phyloP scores from a whole-genome alignment of 208 protist genomes.

The Wallacemonas sp. region DNA sequence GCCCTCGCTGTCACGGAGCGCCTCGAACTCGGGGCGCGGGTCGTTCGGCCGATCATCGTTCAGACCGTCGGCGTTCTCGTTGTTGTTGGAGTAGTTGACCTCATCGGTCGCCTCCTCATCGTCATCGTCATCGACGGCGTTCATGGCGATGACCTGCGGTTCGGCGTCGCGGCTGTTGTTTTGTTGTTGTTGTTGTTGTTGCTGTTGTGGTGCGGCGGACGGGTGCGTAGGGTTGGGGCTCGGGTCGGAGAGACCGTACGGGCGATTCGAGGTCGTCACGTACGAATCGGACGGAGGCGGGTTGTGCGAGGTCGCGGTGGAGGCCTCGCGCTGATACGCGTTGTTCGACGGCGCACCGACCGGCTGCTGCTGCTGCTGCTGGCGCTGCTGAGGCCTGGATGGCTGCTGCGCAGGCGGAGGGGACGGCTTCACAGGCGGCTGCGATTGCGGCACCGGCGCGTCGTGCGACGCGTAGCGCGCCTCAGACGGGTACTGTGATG shows the following conservation, averaged over 20 bases:
- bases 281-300: constrained; percentile 10
- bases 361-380: background rate
- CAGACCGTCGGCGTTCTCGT: constrained; percentile 7
- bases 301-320: constrained; percentile 10
- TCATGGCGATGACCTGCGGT: no score
- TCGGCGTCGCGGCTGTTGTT: no score
- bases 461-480: background rate
- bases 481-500: background rate
- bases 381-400: background rate
- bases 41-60: constrained; percentile 13
- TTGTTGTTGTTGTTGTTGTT: no score
- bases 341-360: background rate
- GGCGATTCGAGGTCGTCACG: constrained; percentile 11
- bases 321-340: constrained; percentile 4
- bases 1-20: background rate
- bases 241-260: background rate
- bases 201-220: no score
- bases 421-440: background rate
- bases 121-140: background rate
- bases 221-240: no score
- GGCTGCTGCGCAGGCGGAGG: background rate
- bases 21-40: constrained; percentile 5
- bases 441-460: background rate
- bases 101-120: background rate
- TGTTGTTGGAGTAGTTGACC: constrained; percentile 7